phyloP scores from a whole-genome alignment of 768 basidiomycete species.

The Sporobolomyces pararoseus region DNA sequence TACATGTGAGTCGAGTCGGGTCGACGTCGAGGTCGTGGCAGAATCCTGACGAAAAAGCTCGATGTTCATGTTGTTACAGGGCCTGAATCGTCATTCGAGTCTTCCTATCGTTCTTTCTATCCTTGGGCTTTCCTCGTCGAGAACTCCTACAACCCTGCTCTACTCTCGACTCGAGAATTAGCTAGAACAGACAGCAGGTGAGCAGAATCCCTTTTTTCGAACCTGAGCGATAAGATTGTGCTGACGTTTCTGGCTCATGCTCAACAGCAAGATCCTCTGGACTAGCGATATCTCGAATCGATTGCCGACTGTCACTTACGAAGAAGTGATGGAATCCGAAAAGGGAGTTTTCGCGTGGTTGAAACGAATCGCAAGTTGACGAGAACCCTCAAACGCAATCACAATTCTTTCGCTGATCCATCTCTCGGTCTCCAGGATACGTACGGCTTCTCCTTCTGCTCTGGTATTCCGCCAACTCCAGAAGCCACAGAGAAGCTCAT shows the following conservation, averaged over 20 bases:
- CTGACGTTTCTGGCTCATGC: no score
- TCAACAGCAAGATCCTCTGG: conserved; percentile 69
- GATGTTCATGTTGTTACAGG: no score
- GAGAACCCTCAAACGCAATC: neutral
- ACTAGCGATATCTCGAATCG: conserved; percentile 67
- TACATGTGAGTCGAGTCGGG: conserved; percentile 59
- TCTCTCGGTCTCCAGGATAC: conserved; percentile 57
- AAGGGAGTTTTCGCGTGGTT: conserved; percentile 75
- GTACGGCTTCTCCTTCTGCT: conserved; percentile 84
- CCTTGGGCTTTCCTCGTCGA: conserved; percentile 78
- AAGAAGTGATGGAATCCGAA: conserved; percentile 69
- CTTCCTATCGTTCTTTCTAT: conserved; percentile 72
- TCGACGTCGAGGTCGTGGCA: no score
- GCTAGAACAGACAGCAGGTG: neutral
- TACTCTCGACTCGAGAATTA: conserved; percentile 9
- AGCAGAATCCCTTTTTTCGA: no score
- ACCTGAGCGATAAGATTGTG: no score
- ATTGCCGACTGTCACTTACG: conserved; percentile 69
- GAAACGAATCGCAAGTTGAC: conserved; percentile 63
- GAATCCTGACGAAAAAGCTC: no score
- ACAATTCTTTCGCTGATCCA: neutral
- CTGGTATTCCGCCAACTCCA: conserved; percentile 71
- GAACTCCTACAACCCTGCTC: conserved; percentile 75
- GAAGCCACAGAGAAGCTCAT: conserved; percentile 79
- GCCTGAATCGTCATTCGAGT: conserved; percentile 52